Base-by-base conservation (phyloP, 2,329 filamentous ascomycete species). In the Thelonectria discophora region DNA sequence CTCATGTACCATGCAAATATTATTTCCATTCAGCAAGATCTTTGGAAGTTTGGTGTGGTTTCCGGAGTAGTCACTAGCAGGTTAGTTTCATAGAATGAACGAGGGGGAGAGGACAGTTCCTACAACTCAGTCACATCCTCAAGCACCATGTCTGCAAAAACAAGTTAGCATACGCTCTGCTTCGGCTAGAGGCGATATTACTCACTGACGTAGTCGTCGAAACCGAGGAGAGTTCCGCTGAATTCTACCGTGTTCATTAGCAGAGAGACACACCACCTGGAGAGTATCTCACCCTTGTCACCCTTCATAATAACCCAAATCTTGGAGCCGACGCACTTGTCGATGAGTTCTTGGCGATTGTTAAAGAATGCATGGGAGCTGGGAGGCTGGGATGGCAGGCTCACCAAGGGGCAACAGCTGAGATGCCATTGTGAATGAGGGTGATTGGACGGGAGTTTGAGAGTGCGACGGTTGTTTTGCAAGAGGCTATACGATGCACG, bases 271-370 rank as follows among this genome's bases (percentile, higher is more conserved):
- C 37, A 55, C 12, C 53, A 45, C 27, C n/a, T 9, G 32, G 53
- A 43, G 5, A 24, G 42, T 34, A 52, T 13, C 65, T 39, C 27
- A 97, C 95, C 95, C 84, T 97, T 98, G 76, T 98, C 95, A 69
- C 94, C 93, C 81, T 99, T 99, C 95, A 99, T 99, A 73, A 99
- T 88, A 66, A 99, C 94, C 94, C 94, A 97, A 78, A 99, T 98
- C 73, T 90, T 91, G 56, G 94, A 98, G 64, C 95, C 95, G 68
- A 99, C 94, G 77, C 95, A 99, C 80, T 97, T 97, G 83, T 99
- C 95, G 78, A 99, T 98, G 76, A 99, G 88, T 80, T 99, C 95
- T 97, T 74, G 17, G 10, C 27, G 46, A 24, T 13, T 55, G 69
- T 75, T 62, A 75, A 69, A 47, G 24, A 32, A 32, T 17, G 21